Evolutionary conservation across 2,329 filamentous ascomycete species (phyloP).

Genomic region (Trichophyton simii): DNA sequence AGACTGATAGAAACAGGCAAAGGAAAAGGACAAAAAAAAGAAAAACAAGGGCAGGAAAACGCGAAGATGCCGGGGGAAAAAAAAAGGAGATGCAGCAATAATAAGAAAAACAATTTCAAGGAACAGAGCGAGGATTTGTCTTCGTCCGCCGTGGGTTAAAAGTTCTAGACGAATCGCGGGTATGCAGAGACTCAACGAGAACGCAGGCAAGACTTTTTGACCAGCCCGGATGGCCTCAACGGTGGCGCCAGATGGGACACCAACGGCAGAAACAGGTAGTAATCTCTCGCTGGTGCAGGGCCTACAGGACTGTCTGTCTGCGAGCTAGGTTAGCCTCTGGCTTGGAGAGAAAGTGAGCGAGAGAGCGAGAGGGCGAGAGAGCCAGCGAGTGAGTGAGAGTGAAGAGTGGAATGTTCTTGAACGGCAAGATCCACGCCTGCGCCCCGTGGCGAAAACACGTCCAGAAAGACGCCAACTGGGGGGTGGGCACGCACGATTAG

Average conservation of each 20-base stretch:
- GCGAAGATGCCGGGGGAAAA: too few relatives aligned
- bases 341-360: too few relatives aligned
- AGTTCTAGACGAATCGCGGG: not conserved
- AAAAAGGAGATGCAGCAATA: too few relatives aligned
- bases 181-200: not conserved
- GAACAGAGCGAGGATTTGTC: not conserved
- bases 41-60: too few relatives aligned
- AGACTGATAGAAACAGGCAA: too few relatives aligned
- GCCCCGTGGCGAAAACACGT: not conserved
- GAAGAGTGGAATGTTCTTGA: not conserved
- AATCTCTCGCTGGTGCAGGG: not conserved
- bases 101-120: too few relatives aligned
- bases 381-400: too few relatives aligned
- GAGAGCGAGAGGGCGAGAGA: too few relatives aligned
- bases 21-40: too few relatives aligned
- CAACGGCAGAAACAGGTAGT: not conserved
- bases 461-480: not conserved
- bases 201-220: not conserved
- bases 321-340: not conserved
- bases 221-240: not conserved
- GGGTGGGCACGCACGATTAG: not conserved
- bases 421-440: not conserved
- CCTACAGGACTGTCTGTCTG: not conserved
- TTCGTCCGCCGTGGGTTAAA: not conserved
- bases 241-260: not conserved